phyloP scores from a whole-genome alignment of 192 early-diverging fungal species.

The Coemansia erecta region DNA sequence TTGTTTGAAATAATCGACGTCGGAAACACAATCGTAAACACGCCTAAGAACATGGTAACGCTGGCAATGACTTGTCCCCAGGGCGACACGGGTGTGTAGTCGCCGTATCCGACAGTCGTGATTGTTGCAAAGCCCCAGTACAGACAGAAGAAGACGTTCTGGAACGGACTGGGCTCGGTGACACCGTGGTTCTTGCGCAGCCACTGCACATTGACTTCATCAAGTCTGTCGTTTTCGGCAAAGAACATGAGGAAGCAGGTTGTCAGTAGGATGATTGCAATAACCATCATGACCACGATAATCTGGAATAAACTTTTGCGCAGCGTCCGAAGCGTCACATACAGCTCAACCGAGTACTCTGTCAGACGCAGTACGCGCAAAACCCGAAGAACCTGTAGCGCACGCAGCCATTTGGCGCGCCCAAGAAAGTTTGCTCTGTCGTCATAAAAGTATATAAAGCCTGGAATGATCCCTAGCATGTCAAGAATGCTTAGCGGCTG shows the following conservation, averaged over 20 bases:
- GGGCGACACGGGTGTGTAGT: constrained; percentile 52
- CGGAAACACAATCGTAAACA: constrained; percentile 58
- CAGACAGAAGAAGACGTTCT: constrained; percentile 53
- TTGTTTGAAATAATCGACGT: constrained; percentile 59
- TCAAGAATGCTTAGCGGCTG: constrained; percentile 42
- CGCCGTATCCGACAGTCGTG: constrained; percentile 59
- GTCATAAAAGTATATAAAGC: constrained; percentile 21
- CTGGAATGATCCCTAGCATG: constrained; percentile 36
- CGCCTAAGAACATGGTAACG: constrained; percentile 56
- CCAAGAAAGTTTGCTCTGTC: constrained; percentile 15
- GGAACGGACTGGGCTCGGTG: constrained; percentile 51
- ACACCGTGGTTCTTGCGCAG: constrained; percentile 42
- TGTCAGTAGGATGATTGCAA: constrained; percentile 31
- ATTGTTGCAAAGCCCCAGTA: constrained; percentile 59
- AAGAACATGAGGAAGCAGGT: constrained; percentile 43
- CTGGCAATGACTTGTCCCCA: constrained; percentile 52
- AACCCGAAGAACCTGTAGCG: constrained; percentile 38
- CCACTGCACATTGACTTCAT: constrained; percentile 28
- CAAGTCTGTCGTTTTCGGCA: constrained; percentile 45
- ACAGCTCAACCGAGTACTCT: constrained; percentile 46
- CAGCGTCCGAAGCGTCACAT: constrained; percentile 46
- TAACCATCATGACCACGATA: constrained; percentile 40
- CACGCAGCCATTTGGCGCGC: constrained; percentile 42
- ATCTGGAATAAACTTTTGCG: constrained; percentile 42
- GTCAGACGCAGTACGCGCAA: constrained; percentile 45